These are phyloP conservation scores for Lupinus albus DNA, from an alignment of 306 rosid species.

Conservation along the genomic window DNA sequence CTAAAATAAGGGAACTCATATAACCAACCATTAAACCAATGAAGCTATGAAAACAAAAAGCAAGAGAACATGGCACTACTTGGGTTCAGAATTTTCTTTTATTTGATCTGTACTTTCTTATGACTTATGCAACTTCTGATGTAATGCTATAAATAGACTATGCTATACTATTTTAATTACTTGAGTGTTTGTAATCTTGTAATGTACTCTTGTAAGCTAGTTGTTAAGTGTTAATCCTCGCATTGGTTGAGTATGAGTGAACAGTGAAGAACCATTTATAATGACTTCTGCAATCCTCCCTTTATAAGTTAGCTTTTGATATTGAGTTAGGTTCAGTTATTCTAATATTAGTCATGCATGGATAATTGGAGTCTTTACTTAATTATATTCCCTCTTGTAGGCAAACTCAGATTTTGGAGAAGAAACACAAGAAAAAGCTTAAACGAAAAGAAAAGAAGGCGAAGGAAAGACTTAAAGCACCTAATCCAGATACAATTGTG, in stretches of 20 bases:
- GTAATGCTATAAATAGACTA: too few species aligned
- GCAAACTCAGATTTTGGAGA: slow-evolving; percentile 77
- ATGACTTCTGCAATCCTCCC: too few species aligned
- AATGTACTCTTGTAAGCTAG: slow-evolving; percentile 27
- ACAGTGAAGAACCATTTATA: too few species aligned
- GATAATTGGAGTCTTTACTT: slow-evolving; percentile 23
- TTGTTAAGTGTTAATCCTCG: neutral
- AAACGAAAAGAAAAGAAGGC: slow-evolving; percentile 81
- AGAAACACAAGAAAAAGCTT: slow-evolving; percentile 81
- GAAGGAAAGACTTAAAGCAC: slow-evolving; percentile 51
- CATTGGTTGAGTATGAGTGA: too few species aligned
- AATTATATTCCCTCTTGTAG: slow-evolving; percentile 48
- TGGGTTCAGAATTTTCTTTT: neutral
- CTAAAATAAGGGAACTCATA: slow-evolving; percentile 30
- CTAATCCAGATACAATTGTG: slow-evolving; percentile 41
- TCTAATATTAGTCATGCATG: too few species aligned
- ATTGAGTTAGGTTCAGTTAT: too few species aligned
- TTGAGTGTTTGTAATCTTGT: slow-evolving; percentile 3
- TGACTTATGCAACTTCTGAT: too few species aligned
- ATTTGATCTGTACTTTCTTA: too few species aligned
- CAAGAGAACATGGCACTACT: slow-evolving; percentile 6
- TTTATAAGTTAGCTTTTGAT: too few species aligned
- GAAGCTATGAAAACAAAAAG: neutral
- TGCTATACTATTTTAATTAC: neutral
- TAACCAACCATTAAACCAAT: neutral